Base-by-base conservation (phyloP, 805 yeast species). In the Yarrowia sp. region DNA sequence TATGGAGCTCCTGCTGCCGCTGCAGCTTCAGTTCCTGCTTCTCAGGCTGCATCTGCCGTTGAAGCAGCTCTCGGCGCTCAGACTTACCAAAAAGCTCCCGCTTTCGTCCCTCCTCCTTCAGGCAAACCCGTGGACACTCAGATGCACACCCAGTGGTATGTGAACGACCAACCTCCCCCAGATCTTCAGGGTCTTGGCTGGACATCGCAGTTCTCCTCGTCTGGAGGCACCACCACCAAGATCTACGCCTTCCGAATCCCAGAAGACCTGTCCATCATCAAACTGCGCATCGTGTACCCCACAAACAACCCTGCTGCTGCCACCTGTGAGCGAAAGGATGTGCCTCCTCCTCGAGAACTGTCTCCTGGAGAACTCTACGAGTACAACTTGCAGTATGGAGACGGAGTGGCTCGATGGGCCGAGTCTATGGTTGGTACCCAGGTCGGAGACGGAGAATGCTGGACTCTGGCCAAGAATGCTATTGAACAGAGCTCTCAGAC, bases 261-360 rank as follows among this genome's bases (percentile, higher is more conserved):
- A 19, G 74, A 73, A 8, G 81, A 78, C 61, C 72, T 78, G 40
- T 71, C 77, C 3, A 73, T 79, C 46, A 71, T 75, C 46, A 74
- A 73, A 70, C 72, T 79, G 67, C 52, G 69, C 12, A 71, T 79
- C 26, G 74, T 69, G 58, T 76, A 77, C 74, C 72, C 73, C 40
- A 48, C 76, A n/a, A 75, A 77, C 15, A 75, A 82, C 50, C 74
- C 82, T 3, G 83, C 82, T 19, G 71, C 76, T 0, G 75, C 81
- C 67, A 71, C 78, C 12, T 79, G 81, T 7, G 73, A 76, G 55
- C 70, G 79, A 12, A 71, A 75, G 8, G 76, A 75, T 48, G 78
- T 77, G 67, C 80, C 82, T 4, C 84, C 85, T 19, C 86, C 86
- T 3, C 79, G 79, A 35, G 73, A 71, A 7, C 76, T 78, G 26